Base-by-base conservation (phyloP, 2,329 filamentous ascomycete species). In the Emergomyces orientalis region DNA sequence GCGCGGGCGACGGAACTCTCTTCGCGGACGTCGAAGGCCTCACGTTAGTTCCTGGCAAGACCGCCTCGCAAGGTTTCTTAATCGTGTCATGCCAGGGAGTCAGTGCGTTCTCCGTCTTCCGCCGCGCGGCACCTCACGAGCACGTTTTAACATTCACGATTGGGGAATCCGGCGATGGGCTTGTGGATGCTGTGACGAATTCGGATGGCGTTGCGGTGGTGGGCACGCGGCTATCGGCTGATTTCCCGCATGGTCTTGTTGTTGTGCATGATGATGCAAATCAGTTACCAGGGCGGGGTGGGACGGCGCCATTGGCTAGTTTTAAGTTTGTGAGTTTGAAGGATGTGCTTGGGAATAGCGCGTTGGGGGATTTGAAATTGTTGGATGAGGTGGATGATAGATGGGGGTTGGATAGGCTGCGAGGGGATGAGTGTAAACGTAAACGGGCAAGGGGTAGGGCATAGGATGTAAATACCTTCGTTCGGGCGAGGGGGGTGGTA, bases 201-300 rank as follows among this genome's bases (percentile, higher is more conserved):
- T 83, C 81, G 0, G 82, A 84, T 62, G 81, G 82, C 0, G 71
- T 83, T 34, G 65, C 80, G 0, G 81, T 78, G 0, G 78, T 83
- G 3, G 78, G 80, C 0, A 74, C 73, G 0, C 71, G 67, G 0
- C 69, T 83, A 47, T 79, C 79, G 37, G 67, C 65, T 22, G 72
- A 74, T 27, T 81, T 79, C 60, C 77, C 77, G 0, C 67, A 70
- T 8, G 81, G 82, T 0, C 55, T 84, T 30, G 67, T 84, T 2
- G 80, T 83, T 3, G 77, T 80, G 14, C 81, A 83, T 63, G 81
- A 84, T 65, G 82, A 84, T 69, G 78, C 79, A 2, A 84, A 84
- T 63, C 76, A 83, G 70, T 69, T 81, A 8, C 39, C 39, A 4
- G 14, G 25, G 19, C 41, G 69, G 6, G 80, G 80, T 0, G 75